A percentile compares a stretch with the other conserved stretches of the same genome.
Evolutionary conservation across 495 filamentous ascomycete species (phyloP).

Genomic region (Cudoniella acicularis): DNA sequence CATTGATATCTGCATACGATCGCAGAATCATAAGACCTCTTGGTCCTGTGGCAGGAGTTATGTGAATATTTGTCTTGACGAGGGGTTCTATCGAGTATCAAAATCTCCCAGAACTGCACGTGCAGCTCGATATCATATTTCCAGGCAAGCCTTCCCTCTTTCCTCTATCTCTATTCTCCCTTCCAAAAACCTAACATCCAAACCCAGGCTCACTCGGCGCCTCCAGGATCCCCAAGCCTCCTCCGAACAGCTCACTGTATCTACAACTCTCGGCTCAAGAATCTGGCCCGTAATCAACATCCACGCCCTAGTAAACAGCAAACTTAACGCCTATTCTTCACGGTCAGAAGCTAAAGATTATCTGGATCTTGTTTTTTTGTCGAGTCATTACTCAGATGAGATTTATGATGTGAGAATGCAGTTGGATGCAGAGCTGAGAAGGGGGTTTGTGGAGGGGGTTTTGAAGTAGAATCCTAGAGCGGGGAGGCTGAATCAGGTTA

Average conservation of each 20-base stretch:
- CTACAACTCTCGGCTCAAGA: background rate
- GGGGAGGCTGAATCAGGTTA: too few species aligned
- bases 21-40: background rate
- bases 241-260: background rate
- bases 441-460: too few species aligned
- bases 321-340: background rate
- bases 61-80: background rate
- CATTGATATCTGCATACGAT: background rate
- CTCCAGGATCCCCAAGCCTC: background rate
- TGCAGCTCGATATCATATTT: background rate
- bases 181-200: background rate
- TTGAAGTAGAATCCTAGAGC: too few species aligned
- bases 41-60: background rate
- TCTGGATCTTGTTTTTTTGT: background rate
- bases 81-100: background rate
- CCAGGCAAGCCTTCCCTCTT: background rate
- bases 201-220: background rate
- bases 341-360: background rate
- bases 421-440: too few species aligned
- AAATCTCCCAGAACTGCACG: background rate
- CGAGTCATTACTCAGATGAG: background rate
- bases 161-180: background rate
- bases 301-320: background rate
- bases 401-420: background rate
- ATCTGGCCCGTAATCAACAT: background rate